Base-by-base conservation (phyloP, 164 flowering plant species). In the Magnolia officinalis region DNA sequence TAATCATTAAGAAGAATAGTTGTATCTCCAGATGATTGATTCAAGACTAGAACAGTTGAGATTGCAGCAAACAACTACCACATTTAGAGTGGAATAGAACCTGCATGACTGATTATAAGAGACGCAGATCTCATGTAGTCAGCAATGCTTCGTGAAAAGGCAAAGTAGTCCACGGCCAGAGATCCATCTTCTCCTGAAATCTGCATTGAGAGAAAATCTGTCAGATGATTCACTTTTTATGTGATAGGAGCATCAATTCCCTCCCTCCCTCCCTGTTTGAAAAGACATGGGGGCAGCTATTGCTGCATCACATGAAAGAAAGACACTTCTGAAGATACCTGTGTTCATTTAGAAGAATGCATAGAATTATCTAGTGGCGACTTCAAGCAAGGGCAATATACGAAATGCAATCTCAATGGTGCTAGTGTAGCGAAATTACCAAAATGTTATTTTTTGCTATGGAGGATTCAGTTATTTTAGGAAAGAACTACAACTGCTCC, bases 51-150 rank as follows among this genome's bases (percentile, higher is more conserved):
- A 3, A 37, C 45, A 37, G 45, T 37, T 37, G 18, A 55, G 61
- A 55, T 55, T 55, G 61, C 13, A 55, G 6, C 6, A 37, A 37
- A 37, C 45, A 37, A 37, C 45, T 2, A 5, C 45, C 45, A 37
- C 45, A 3, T 5, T 5, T 37, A 55, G 18, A 70, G 20, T 70
- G 58, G 75, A 0, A 71, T 9, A 18, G 72, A 85, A 93, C 98
- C 97, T 76, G 98, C 98, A 81, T 92, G 97, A 78, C 97, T 93
- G 77, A 93, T 88, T 20, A 93, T 91, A 71, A 93, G 93, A 80
- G 95, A 87, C 76, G 98, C 89, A 61, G 91, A 86, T 78, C 81
- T 87, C 73, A 93, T 74, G 82, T 87, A 74, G 50, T 92, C 91
- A 11, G 91, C 94, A 45, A 93, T 92, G 82, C 91, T 92, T 50